These are phyloP conservation scores for Vigna reflexopilosa DNA, from an alignment of 306 rosid genomes.

Conservation along the genomic window DNA sequence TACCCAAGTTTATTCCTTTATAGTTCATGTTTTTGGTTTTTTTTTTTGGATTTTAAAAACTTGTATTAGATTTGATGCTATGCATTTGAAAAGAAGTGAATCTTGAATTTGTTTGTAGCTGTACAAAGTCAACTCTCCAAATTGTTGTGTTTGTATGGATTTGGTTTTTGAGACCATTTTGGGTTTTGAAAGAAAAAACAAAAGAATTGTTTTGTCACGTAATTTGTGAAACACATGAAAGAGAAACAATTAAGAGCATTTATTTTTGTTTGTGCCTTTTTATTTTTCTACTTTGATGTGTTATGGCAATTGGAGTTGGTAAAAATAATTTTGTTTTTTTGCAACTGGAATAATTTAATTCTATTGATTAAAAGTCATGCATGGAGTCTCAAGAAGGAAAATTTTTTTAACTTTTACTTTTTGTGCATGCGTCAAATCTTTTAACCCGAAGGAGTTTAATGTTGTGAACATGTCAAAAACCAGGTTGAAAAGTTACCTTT, in stretches of 20 bases:
- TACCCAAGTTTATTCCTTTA: conserved; percentile 50
- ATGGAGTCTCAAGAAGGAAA: conserved; percentile 64
- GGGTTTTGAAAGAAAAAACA: conserved; percentile 40
- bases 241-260: conserved; percentile 37
- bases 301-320: conserved; percentile 30
- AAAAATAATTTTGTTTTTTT: conserved; percentile 40
- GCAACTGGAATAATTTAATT: conserved; percentile 34
- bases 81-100: conserved; percentile 53
- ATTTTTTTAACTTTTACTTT: conserved; percentile 45
- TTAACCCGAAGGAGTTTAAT: conserved; percentile 21
- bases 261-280: conserved; percentile 5
- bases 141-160: conserved; percentile 6
- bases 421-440: not conserved
- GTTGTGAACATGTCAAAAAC: conserved; percentile 56
- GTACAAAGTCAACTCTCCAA: not conserved
- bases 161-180: not conserved
- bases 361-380: conserved; percentile 49
- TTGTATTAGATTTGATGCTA: conserved; percentile 41
- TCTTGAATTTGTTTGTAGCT: not conserved
- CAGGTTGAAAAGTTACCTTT: not conserved
- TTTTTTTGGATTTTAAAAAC: not conserved
- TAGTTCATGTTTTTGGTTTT: conserved; percentile 19
- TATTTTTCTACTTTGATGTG: not conserved
- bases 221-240: conserved; percentile 26
- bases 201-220: conserved; percentile 36